Percentiles rank a stretch among this genome's conserved stretches.
These are phyloP conservation scores for Orbilia ellipsospora DNA, from an alignment of 2,329 filamentous ascomycete genomes.

Conservation along the genomic window DNA sequence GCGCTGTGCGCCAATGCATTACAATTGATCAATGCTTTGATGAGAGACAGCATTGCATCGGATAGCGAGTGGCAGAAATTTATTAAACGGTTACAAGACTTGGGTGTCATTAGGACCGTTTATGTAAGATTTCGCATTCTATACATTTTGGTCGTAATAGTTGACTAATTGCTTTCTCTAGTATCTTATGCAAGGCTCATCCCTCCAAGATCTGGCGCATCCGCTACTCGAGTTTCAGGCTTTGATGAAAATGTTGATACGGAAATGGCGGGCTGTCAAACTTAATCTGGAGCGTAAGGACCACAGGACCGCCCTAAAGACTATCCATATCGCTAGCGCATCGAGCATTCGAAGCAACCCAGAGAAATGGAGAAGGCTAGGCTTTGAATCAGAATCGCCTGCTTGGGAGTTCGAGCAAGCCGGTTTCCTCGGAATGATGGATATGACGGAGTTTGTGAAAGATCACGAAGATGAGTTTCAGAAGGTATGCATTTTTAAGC, in stretches of 20 bases:
- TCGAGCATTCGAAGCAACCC: slow-evolving; percentile 81
- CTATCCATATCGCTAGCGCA: slow-evolving; percentile 83
- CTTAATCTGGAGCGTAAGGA: slow-evolving; percentile 89
- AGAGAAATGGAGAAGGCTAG: slow-evolving; percentile 90
- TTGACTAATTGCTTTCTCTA: slow-evolving; percentile 60
- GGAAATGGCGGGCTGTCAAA: slow-evolving; percentile 86
- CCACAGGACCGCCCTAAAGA: slow-evolving; percentile 86
- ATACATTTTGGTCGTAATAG: neutral
- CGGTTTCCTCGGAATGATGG: slow-evolving; percentile 96
- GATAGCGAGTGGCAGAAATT: slow-evolving; percentile 95
- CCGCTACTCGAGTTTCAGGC: slow-evolving; percentile 93
- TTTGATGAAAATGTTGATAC: slow-evolving; percentile 84
- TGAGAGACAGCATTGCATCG: slow-evolving; percentile 86
- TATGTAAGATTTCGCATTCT: slow-evolving; percentile 63
- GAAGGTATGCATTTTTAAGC: slow-evolving; percentile 70
- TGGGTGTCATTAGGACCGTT: slow-evolving; percentile 91
- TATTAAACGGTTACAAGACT: slow-evolving; percentile 90
- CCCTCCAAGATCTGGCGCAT: slow-evolving; percentile 87
- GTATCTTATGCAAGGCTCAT: slow-evolving; percentile 91
- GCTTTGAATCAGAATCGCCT: slow-evolving; percentile 91
- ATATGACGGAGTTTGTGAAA: slow-evolving; percentile 90
- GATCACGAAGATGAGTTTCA: slow-evolving; percentile 94
- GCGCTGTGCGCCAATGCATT: slow-evolving; percentile 94
- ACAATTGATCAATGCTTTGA: slow-evolving; percentile 93
- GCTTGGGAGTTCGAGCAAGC: slow-evolving; percentile 84